Evolutionary conservation across 257 asterid species (phyloP), one percentile per base, ranked within the genome.

Genomic region (Catharanthus roseus): DNA sequence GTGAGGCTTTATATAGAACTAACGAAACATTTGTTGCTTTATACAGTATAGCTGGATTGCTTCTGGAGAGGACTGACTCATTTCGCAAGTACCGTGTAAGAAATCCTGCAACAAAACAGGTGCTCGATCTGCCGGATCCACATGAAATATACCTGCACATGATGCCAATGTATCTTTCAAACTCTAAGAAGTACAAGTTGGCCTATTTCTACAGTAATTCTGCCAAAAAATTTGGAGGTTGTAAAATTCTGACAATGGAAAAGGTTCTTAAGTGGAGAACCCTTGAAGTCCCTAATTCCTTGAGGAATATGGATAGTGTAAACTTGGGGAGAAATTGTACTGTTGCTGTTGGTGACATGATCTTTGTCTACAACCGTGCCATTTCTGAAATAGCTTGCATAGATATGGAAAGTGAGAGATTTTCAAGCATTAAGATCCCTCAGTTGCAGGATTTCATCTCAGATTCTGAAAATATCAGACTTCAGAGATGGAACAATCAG

Each of bases 181-280:
- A 49, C 15, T 24, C 71, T 12, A 39, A 38, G 19, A 50, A 67
- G 55, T 67, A 67, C 21, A 67, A 67, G 71, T 15, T 67, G 34
- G 38, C 24, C 28, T 44, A 24, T 41, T 51, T 26, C 51, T 55
- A 21, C 16, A n/a, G 13, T 19, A 53, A 29, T 3, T 5, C 6
- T 6, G 42, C n/a, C 6, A 51, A 39, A 19, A 18, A 1, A 11
- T 28, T 0, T 15, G 65, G 24, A 33, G 61, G 61, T 9, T 54
- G 61, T 54, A 55, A 55, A 70, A 10, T 56, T 24, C 33, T 67
- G 0, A 44, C 71, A 13, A 1, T 67, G 12, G 71, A 29, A 12
- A 8, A 7, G 6, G 39, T 19, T 24, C 34, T n/a, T 23, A 19
- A 24, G 10, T 67, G 71, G 71, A 67, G 71, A 41, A n/a, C 55